These are phyloP conservation scores for Backusella liffmaniae DNA, from an alignment of 192 early-diverging fungal genomes.

Conservation along the genomic window DNA sequence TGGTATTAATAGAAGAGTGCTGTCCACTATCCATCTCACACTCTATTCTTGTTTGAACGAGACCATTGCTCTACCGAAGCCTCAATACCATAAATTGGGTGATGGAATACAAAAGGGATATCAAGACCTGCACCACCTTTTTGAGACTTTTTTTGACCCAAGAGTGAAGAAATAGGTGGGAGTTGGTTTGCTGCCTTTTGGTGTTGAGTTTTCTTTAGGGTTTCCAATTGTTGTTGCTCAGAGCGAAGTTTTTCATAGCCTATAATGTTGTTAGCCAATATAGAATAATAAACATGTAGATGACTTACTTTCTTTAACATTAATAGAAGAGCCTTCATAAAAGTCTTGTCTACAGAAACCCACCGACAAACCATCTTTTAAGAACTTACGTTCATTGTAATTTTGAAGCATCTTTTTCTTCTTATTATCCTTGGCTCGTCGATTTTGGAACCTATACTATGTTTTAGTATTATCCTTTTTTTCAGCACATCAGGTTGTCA, in stretches of 20 bases:
- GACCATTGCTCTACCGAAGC: not conserved
- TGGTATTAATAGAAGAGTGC: not conserved
- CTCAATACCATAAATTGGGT: conserved; percentile 4
- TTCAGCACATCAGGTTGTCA: not conserved
- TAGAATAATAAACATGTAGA: not conserved
- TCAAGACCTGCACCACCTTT: not conserved
- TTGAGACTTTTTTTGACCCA: not conserved
- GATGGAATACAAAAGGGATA: conserved; percentile 11
- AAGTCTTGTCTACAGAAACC: not conserved
- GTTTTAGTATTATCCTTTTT: not conserved
- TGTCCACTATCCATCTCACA: not conserved
- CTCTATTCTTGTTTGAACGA: not conserved
- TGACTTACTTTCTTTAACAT: not conserved
- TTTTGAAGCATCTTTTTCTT: conserved; percentile 1
- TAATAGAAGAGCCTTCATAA: not conserved
- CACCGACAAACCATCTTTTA: not conserved
- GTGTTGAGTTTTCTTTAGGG: not conserved
- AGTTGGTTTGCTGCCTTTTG: not conserved
- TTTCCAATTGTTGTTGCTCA: not conserved
- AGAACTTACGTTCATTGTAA: not conserved
- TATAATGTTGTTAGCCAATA: not conserved
- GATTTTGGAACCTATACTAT: conserved; percentile 6
- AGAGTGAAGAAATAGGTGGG: not conserved
- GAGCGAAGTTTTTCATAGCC: not conserved
- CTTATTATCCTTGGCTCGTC: conserved; percentile 13